Conservation (phyloP, 352 stramenopile species). For the Bremia lactucae region DNA sequence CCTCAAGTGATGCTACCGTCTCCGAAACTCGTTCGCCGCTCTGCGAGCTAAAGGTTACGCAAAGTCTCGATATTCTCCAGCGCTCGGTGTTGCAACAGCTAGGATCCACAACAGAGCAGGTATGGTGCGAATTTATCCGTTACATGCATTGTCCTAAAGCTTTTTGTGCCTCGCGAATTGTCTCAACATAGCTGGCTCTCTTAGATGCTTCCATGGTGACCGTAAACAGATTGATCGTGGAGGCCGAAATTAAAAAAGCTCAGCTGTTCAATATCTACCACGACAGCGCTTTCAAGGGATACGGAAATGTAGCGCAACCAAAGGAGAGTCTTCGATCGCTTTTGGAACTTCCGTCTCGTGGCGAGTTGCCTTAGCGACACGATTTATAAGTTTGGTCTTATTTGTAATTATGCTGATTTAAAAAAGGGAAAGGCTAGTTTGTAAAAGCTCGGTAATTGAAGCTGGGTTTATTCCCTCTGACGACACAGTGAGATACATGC, state of each 20-base stretch:
- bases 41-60: conserved; percentile 36
- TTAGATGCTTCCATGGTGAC: conserved; percentile 55
- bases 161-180: no score
- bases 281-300: conserved; percentile 67
- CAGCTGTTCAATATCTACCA: conserved; percentile 65
- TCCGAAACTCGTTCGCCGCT: conserved; percentile 7
- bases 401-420: not conserved
- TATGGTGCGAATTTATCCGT: conserved; percentile 16
- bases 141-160: no score
- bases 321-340: conserved; percentile 64
- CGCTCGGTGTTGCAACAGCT: conserved; percentile 32
- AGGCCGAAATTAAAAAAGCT: conserved; percentile 59
- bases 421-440: no score
- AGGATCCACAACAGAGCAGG: conserved; percentile 30
- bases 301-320: conserved; percentile 41
- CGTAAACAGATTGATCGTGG: conserved; percentile 49
- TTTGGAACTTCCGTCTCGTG: conserved; percentile 21
- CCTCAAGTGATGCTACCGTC: conserved; percentile 1
- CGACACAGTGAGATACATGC: conserved; percentile 14
- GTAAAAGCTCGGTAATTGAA: no score
- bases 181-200: conserved; percentile 28
- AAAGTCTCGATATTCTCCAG: conserved; percentile 36
- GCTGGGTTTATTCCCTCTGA: no score
- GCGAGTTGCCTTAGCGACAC: conserved; percentile 9
- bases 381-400: conserved; percentile 10